These are phyloP conservation scores for Eucalyptus pauciflora DNA, from an alignment of 345 rosid genomes.

Conservation along the genomic window DNA sequence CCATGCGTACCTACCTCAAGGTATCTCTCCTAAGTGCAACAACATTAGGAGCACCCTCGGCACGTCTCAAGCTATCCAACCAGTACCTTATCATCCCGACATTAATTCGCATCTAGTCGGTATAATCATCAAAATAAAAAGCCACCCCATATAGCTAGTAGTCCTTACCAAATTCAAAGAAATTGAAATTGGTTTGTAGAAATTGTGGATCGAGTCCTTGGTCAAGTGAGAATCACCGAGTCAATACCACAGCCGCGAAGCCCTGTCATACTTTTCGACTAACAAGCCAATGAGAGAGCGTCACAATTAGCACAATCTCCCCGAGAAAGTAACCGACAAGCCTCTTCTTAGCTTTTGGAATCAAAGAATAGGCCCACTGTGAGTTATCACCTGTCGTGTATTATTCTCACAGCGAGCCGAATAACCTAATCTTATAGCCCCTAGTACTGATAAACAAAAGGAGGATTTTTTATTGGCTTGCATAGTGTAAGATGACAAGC, in stretches of 20 bases:
- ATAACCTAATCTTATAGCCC: background rate
- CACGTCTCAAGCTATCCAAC: background rate
- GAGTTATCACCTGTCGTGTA: background rate
- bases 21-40: background rate
- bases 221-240: background rate
- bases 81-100: background rate
- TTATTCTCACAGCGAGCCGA: background rate
- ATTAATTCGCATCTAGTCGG: background rate
- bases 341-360: background rate
- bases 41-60: background rate
- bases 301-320: background rate
- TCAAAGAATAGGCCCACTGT: background rate
- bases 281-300: background rate
- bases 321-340: background rate
- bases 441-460: background rate
- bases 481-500: background rate
- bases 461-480: background rate
- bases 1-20: background rate
- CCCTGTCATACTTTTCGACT: background rate
- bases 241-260: background rate
- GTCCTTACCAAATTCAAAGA: background rate
- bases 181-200: background rate
- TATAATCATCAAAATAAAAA: background rate
- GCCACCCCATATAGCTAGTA: background rate
- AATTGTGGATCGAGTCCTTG: background rate